These are phyloP conservation scores for Digitaria exilis DNA, from an alignment of 202 grass and related monocot genomes.

Conservation along the genomic window DNA sequence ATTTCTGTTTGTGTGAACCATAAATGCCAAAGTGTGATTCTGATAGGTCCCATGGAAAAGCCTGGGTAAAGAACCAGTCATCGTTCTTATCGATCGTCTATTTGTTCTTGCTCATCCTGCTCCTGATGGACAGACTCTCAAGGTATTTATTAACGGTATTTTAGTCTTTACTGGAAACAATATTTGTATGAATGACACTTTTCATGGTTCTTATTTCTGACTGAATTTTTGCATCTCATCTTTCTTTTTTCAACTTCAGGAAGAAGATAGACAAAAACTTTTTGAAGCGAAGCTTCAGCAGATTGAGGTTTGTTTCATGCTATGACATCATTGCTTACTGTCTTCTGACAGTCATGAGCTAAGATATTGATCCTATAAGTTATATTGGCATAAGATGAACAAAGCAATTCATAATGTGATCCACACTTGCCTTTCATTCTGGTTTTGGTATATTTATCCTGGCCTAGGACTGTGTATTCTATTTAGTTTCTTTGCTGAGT, in stretches of 20 bases:
- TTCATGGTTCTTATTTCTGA: constrained; percentile 17
- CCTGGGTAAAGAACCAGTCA: constrained; percentile 95
- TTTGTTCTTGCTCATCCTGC: constrained; percentile 94
- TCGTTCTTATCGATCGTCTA: constrained; percentile 91
- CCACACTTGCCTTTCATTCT: background rate
- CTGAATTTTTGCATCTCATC: constrained; percentile 11
- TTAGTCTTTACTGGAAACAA: constrained; percentile 29
- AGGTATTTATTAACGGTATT: constrained; percentile 48
- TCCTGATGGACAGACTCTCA: constrained; percentile 81
- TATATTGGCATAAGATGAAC: constrained; percentile 29
- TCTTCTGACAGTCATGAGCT: background rate
- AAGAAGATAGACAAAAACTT: constrained; percentile 97
- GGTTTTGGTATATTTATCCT: background rate
- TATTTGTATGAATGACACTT: constrained; percentile 35
- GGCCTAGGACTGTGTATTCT: background rate
- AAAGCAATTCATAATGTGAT: constrained; percentile 26
- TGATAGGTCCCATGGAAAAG: constrained; percentile 97
- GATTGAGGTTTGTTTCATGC: constrained; percentile 75
- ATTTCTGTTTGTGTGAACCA: constrained; percentile 21
- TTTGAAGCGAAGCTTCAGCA: constrained; percentile 96
- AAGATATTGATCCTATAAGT: background rate
- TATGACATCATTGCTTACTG: background rate
- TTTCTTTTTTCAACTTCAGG: constrained; percentile 45
- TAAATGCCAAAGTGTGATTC: constrained; percentile 39
- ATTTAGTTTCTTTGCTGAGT: background rate